Evolutionary conservation across 2,329 filamentous ascomycete genomes (phyloP).

Genomic region (Fusarium mangiferae): DNA sequence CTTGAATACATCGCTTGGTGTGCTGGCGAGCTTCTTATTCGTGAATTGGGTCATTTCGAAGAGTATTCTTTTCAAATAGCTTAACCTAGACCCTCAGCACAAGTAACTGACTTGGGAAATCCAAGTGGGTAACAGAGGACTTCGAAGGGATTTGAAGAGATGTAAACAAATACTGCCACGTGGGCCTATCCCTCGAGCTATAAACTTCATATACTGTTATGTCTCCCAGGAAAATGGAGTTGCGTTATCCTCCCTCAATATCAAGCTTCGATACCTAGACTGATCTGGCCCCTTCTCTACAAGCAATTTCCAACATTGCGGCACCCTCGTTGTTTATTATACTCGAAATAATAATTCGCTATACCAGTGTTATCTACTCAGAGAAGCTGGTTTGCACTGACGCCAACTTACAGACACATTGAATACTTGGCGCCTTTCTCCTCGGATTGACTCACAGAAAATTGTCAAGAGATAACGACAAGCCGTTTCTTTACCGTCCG

Average conservation of each 20-base stretch:
- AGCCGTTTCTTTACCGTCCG: neutral
- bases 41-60: too few species aligned
- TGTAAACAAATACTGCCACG: fast-evolving
- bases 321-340: fast-evolving
- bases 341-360: fast-evolving
- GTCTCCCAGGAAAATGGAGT: fast-evolving
- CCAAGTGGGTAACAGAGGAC: too few species aligned
- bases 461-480: neutral
- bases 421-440: neutral
- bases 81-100: neutral
- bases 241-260: fast-evolving
- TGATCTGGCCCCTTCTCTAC: neutral
- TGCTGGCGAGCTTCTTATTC: neutral
- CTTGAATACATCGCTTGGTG: fast-evolving
- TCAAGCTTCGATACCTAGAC: neutral
- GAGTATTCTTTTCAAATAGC: neutral
- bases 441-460: neutral
- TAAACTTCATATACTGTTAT: neutral
- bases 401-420: neutral
- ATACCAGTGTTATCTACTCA: fast-evolving
- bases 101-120: neutral
- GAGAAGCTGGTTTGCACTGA: too few species aligned
- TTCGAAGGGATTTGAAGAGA: neutral
- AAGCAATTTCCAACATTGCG: too few species aligned
- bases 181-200: neutral